Evolutionary conservation across 1,284 basidiomycete species (phyloP), one percentile per base, ranked within the genome.

Genomic region (Ceratorhiza oryzae-sativae): DNA sequence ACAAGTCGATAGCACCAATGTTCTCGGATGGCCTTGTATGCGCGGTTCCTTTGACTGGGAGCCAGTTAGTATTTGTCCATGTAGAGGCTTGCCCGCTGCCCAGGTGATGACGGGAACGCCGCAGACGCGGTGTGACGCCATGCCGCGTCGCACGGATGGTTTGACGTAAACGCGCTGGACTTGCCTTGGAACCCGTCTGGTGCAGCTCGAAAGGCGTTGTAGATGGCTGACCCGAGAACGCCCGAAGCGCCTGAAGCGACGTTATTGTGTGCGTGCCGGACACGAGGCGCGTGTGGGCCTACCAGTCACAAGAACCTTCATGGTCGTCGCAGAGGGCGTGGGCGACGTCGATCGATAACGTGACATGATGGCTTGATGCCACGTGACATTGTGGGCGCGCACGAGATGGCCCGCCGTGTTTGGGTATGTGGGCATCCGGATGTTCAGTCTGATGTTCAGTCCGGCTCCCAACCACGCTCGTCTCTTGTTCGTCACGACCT

Each of bases 181-280:
- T 59, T 45, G 71, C 71, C 72, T 49, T 65, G 34, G 49, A 58
- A 63, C 20, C 34, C 15, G 32, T 36, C 42, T 10, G 55, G 18
- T 32, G 46, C 51, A 13, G 53, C 39, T 48, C 80, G 82, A 81
- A 92, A 92, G 4, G 89, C 87, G 42, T 81, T 78, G 77, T 86
- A 86, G 5, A 92, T 84, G 4, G 89, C 89, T 10, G 86, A 83
- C 12, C 91, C 91, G 10, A 93, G 84, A 15, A 93, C 84, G 39
- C 91, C 91, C 42, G 91, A 92, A 74, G 91, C 91, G 74, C 92
- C 92, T 91, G 78, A 30, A 34, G 13, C 27, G 20, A n/a, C 25
- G 71, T 15, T 25, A 72, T 18, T 56, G 68, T 72, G 42, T 62
- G 27, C 20, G 20, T 25, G 46, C 13, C 13, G 13, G 71, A 46